Percentiles rank a stretch among this genome's conserved stretches.
Conservation (phyloP, 2,329 filamentous ascomycete species). For the Colletotrichum costaricense region DNA sequence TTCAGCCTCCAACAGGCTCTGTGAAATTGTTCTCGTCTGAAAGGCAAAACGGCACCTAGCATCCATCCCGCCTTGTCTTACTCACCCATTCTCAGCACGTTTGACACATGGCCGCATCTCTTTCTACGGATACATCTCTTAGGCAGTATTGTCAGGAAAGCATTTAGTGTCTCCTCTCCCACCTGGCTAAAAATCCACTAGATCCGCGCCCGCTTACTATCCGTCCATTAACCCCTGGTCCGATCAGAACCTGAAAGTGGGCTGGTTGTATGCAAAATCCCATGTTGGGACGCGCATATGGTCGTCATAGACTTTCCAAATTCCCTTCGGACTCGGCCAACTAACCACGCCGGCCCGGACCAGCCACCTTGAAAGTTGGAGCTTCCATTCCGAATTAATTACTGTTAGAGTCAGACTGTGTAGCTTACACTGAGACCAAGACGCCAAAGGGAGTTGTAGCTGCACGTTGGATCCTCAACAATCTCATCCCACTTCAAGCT, state of each 20-base stretch:
- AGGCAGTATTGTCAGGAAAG: neutral
- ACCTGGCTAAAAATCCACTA: neutral
- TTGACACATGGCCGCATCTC: neutral
- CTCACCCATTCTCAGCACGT: neutral
- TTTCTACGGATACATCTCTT: too few species aligned
- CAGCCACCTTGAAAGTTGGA: neutral
- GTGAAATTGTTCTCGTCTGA: neutral
- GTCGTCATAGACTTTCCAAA: slow-evolving; percentile 33
- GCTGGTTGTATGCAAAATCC: slow-evolving; percentile 21
- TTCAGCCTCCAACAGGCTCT: too few species aligned
- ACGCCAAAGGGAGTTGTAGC: neutral
- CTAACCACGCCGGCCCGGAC: neutral
- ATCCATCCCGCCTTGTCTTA: neutral
- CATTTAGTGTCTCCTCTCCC: neutral
- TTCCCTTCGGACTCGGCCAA: slow-evolving; percentile 15
- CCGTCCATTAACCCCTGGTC: neutral
- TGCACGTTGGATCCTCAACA: slow-evolving; percentile 6
- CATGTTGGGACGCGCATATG: slow-evolving; percentile 26
- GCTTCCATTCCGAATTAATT: neutral
- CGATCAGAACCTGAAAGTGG: neutral
- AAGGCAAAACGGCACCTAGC: neutral
- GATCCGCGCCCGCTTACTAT: neutral
- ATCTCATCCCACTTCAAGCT: neutral
- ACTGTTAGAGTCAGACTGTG: neutral
- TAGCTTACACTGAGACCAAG: neutral